A percentile compares a stretch with the other conserved stretches of the same genome.
Evolutionary conservation across 2,329 filamentous ascomycete species (phyloP).

Genomic region (Colletotrichum australisinense): DNA sequence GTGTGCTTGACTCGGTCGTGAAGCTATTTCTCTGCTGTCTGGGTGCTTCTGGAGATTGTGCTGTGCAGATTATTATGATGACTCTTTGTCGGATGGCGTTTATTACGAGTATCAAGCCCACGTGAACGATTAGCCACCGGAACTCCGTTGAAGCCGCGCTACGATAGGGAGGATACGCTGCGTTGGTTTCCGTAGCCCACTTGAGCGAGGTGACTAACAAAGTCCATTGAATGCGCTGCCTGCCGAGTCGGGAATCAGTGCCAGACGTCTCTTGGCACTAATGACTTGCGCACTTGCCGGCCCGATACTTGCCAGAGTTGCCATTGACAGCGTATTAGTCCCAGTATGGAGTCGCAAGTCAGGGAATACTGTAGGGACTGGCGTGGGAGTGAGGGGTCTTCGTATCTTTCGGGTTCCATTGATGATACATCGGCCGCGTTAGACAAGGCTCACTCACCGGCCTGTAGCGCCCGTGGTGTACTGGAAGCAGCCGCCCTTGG

Average conservation of each 20-base stretch:
- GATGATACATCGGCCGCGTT: not conserved
- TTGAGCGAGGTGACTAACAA: not conserved
- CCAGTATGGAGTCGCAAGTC: too few species aligned
- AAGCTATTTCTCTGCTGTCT: not conserved
- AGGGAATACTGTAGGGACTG: not conserved
- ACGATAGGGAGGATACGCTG: not conserved
- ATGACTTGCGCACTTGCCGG: constrained; percentile 23
- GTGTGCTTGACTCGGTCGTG: not conserved
- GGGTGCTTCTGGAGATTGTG: not conserved
- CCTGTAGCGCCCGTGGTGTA: not conserved
- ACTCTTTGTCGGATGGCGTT: too few species aligned
- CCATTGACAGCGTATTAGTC: not conserved
- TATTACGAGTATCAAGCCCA: not conserved
- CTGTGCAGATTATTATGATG: not conserved
- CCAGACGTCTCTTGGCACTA: constrained; percentile 6
- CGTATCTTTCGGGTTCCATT: constrained; percentile 14
- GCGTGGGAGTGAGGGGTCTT: not conserved
- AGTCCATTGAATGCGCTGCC: not conserved
- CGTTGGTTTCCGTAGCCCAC: not conserved
- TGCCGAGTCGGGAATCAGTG: constrained; percentile 10
- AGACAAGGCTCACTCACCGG: not conserved
- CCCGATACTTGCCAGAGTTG: not conserved
- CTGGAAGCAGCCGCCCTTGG: not conserved
- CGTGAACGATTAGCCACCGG: not conserved
- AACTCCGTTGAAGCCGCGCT: not conserved